Percentiles rank a stretch among this genome's conserved stretches.
These are phyloP conservation scores for Odonthalia washingtoniensis DNA, from an alignment of 31 red algal species.

Conservation along the genomic window DNA sequence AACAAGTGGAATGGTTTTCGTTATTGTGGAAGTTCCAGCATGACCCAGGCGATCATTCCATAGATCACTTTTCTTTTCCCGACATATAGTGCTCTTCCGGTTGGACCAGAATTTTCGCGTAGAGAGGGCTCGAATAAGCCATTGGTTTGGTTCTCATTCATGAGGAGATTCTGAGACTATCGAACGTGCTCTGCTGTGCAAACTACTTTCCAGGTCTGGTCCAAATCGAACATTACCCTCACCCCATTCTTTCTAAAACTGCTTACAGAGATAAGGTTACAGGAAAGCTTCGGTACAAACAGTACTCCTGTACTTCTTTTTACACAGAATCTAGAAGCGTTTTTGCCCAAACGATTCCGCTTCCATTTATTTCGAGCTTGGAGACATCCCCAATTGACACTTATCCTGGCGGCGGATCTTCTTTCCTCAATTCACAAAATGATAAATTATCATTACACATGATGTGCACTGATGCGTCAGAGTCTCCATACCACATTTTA, in stretches of 20 bases:
- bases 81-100: background rate
- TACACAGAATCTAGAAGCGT: background rate
- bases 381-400: background rate
- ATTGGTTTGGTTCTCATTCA: background rate
- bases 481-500: constrained; percentile 32
- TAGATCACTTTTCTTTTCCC: background rate
- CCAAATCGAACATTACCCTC: constrained; percentile 3
- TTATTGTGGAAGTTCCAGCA: background rate
- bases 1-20: constrained; percentile 7
- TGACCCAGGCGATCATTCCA: background rate
- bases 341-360: background rate
- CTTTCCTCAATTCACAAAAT: no score
- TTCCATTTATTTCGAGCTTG: background rate
- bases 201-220: background rate
- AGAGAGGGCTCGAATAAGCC: background rate
- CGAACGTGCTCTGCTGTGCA: background rate
- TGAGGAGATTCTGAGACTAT: background rate
- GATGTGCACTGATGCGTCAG: constrained; percentile 15
- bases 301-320: background rate
- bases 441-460: background rate
- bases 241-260: background rate
- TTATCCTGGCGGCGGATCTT: background rate
- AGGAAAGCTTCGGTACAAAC: no score
- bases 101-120: background rate
- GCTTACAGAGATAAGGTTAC: constrained; percentile 20